Conservation (phyloP, 2,329 filamentous ascomycete species). For the Sclerotinia spermophila region DNA sequence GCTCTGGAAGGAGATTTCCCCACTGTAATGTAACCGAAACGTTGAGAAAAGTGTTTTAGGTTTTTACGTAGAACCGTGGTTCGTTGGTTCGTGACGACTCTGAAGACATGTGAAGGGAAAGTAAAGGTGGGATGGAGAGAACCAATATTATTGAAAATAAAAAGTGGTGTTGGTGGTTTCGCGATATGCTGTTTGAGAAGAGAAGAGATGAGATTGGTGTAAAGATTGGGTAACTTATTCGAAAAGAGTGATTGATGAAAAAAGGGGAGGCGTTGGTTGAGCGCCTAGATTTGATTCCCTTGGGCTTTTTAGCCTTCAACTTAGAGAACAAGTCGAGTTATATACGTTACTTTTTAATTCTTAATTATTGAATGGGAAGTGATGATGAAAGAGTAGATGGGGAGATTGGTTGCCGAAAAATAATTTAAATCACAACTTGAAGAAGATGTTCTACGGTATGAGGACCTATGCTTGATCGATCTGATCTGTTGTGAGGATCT, state of each 20-base stretch:
- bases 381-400: not conserved
- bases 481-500: not conserved
- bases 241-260: not conserved
- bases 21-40: not conserved
- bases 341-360: not conserved
- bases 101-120: not conserved
- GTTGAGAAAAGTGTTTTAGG: not conserved
- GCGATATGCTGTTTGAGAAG: constrained; percentile 1
- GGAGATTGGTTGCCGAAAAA: not conserved
- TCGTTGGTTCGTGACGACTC: not conserved
- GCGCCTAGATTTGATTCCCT: not conserved
- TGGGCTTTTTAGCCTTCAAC: not conserved
- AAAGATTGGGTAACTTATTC: not conserved
- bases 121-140: not conserved
- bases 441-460: not conserved
- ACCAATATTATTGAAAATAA: not conserved
- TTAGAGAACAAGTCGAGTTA: not conserved
- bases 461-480: not conserved
- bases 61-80: not conserved
- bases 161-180: not conserved
- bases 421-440: not conserved
- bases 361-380: not conserved
- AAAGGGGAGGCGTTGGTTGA: not conserved
- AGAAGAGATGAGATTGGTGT: not conserved
- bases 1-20: constrained; percentile 1